phyloP scores from a whole-genome alignment of 1,284 basidiomycete genomes.

The Ganoderma sinense region DNA sequence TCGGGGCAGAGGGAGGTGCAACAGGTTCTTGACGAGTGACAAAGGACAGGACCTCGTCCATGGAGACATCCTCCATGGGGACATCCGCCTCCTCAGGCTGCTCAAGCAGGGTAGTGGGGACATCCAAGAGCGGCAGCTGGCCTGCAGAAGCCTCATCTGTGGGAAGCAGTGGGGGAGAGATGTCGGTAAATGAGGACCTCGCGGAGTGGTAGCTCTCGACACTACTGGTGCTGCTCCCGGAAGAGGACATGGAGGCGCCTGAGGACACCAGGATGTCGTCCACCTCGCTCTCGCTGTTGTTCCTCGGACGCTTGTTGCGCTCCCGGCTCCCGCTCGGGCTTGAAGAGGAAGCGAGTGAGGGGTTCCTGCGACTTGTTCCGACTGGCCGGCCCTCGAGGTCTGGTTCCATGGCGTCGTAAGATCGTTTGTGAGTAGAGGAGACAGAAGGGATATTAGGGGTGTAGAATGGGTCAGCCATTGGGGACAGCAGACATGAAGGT shows the following conservation, averaged over 20 bases:
- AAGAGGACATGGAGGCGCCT: constrained; percentile 19
- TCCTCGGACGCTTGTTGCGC: constrained; percentile 28
- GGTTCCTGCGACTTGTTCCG: constrained; percentile 11
- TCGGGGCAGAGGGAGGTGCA: not conserved
- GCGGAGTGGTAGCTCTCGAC: constrained; percentile 27
- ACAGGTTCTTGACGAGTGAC: constrained; percentile 1
- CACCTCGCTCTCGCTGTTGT: constrained; percentile 27
- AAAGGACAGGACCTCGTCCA: constrained; percentile 10
- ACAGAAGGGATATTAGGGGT: not conserved
- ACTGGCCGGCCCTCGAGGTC: constrained; percentile 12
- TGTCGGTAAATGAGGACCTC: constrained; percentile 20
- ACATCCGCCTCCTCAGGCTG: not conserved
- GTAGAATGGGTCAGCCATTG: constrained; percentile 21
- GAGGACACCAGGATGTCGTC: constrained; percentile 24
- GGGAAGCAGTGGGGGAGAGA: constrained; percentile 5
- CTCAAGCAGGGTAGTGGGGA: not conserved
- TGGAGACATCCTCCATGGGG: constrained; percentile 7
- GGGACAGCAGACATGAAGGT: constrained; percentile 6
- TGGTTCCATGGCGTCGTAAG: constrained; percentile 26
- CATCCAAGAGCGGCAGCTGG: constrained; percentile 2
- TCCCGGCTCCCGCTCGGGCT: constrained; percentile 18
- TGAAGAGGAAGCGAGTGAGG: constrained; percentile 8
- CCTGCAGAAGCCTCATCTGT: constrained; percentile 5
- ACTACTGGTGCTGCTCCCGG: constrained; percentile 24
- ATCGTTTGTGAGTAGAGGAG: constrained; percentile 25